Evolutionary conservation across 2,329 filamentous ascomycete genomes (phyloP).

Genomic region (Thermothelomyces thermophilus): DNA sequence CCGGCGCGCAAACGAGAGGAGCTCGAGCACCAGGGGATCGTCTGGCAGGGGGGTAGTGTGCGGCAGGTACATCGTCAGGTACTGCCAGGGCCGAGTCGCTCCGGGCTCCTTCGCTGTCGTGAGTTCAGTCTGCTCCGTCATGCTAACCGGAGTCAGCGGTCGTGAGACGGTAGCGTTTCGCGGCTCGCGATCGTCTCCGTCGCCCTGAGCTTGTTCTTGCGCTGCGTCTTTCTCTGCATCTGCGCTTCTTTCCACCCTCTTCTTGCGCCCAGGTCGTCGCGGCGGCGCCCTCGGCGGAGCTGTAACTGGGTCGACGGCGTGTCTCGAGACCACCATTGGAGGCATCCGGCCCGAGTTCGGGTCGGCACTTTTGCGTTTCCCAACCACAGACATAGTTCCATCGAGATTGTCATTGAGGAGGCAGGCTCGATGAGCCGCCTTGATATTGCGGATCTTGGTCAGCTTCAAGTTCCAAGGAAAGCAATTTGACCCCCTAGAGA

Average conservation of each 20-base stretch:
- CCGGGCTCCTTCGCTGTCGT: not conserved
- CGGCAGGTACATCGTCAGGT: conserved; percentile 5
- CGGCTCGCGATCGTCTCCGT: too few species aligned
- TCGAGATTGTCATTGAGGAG: conserved; percentile 20
- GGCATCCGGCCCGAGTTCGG: conserved; percentile 10
- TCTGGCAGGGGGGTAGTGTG: not conserved
- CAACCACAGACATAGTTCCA: conserved; percentile 14
- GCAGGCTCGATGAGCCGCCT: conserved; percentile 15
- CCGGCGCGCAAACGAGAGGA: not conserved
- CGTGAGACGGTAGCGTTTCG: not conserved
- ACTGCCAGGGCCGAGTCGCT: not conserved
- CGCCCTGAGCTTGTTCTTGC: too few species aligned
- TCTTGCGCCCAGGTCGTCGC: conserved; percentile 8
- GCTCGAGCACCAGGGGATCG: not conserved
- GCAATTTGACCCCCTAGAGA: too few species aligned
- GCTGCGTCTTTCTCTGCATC: too few species aligned
- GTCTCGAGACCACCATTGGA: conserved; percentile 15
- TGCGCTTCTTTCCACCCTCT: not conserved
- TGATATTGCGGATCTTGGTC: not conserved
- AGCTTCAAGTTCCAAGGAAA: too few species aligned
- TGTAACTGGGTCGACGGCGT: conserved; percentile 3
- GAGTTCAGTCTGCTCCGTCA: not conserved
- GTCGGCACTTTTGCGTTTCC: conserved; percentile 11
- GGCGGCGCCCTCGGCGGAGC: conserved; percentile 11
- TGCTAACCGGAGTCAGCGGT: not conserved